Evolutionary conservation across 805 yeast species (phyloP).

Genomic region (Lachancea lanzarotensis): DNA sequence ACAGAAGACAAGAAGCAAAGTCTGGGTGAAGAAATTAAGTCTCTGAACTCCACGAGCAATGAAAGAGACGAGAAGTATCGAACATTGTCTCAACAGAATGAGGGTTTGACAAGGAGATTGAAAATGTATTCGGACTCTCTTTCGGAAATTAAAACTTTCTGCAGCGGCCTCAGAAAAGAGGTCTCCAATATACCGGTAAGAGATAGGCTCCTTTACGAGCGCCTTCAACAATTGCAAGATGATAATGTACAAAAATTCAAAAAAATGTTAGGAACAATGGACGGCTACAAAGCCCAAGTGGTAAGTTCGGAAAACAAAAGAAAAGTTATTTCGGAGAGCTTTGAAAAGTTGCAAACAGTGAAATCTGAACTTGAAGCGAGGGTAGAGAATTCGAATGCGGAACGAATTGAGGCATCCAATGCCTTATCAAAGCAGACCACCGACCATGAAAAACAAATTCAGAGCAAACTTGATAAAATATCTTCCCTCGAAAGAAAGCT

Average conservation of each 20-base stretch:
- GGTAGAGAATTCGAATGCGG: not conserved
- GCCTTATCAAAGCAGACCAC: not conserved
- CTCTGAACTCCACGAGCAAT: not conserved
- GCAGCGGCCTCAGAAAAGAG: not conserved
- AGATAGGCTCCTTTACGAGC: not conserved
- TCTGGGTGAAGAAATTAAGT: not conserved
- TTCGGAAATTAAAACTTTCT: not conserved
- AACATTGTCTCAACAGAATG: not conserved
- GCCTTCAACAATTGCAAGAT: not conserved
- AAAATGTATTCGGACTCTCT: not conserved
- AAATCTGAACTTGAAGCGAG: not conserved
- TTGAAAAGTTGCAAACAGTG: not conserved
- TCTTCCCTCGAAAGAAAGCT: not conserved
- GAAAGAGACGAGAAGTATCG: not conserved
- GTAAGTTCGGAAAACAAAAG: not conserved
- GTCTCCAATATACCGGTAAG: not conserved
- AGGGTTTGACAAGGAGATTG: not conserved
- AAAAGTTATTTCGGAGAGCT: not conserved
- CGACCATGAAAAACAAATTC: not conserved
- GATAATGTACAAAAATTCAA: not conserved
- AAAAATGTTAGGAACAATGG: not conserved
- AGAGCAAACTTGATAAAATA: not conserved
- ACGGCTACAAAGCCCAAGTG: not conserved
- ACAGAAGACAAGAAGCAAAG: not conserved
- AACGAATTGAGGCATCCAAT: not conserved